Percentiles rank a stretch among this genome's conserved stretches.
Conservation (phyloP, 768 basidiomycete genomes). For the Phlebiopsis flavidoalba region DNA sequence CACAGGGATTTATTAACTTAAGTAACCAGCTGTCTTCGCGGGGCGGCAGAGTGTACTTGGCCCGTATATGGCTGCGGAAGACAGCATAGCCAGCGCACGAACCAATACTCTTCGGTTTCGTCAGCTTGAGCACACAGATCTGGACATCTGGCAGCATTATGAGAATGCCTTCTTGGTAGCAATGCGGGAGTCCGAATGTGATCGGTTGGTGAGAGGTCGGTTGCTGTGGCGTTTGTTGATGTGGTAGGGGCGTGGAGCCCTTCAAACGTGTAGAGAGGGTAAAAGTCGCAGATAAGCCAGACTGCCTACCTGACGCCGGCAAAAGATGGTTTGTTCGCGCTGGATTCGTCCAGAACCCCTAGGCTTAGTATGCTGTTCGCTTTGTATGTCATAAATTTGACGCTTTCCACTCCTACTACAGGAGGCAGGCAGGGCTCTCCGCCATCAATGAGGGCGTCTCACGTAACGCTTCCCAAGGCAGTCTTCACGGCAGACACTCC, state of each 20-base stretch:
- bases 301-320: conserved; percentile 12
- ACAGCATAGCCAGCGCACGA: conserved; percentile 88
- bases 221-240: conserved; percentile 19
- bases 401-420: conserved; percentile 99
- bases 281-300: conserved; percentile 6
- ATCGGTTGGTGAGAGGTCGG: conserved; percentile 6
- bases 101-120: conserved; percentile 97
- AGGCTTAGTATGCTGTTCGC: conserved; percentile 93
- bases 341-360: conserved; percentile 78
- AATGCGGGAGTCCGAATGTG: conserved; percentile 24
- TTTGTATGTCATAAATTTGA: conserved; percentile 91
- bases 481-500: conserved; percentile 97
- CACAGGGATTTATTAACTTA: too few relatives aligned
- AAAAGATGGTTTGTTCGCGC: conserved; percentile 31
- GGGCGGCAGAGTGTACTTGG: conserved; percentile 50
- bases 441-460: conserved; percentile 73
- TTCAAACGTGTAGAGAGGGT: conserved; percentile 12
- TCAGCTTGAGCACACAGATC: conserved; percentile 98
- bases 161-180: conserved; percentile 81
- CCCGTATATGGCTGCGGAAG: conserved; percentile 86
- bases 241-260: conserved; percentile 14
- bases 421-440: conserved; percentile 89
- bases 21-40: conserved; percentile 75
- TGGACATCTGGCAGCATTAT: conserved; percentile 83
- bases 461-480: conserved; percentile 70